These are phyloP conservation scores for Medicago arabica DNA, from an alignment of 306 rosid species.

Conservation along the genomic window DNA sequence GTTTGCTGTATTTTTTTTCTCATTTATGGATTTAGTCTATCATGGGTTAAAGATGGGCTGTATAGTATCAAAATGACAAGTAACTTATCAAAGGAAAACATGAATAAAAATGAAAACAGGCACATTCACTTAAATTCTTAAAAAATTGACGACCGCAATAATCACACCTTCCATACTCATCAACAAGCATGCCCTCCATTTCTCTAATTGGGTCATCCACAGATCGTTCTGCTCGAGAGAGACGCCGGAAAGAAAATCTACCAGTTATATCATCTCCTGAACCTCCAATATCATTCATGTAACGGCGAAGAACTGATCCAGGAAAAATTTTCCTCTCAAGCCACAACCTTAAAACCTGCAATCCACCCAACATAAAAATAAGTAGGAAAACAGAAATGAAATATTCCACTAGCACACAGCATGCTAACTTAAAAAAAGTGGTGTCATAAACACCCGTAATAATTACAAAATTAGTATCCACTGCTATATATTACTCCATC, in stretches of 20 bases:
- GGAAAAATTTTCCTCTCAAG: constrained; percentile 95
- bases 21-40: constrained; percentile 8
- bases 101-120: constrained; percentile 8
- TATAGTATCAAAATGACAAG: constrained; percentile 1
- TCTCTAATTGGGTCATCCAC: constrained; percentile 98
- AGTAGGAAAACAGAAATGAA: constrained; percentile 8
- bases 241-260: constrained; percentile 81
- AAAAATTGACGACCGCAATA: constrained; percentile 34
- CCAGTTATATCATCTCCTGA: constrained; percentile 73
- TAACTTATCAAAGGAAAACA: constrained; percentile 6
- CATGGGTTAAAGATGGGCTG: constrained; percentile 9
- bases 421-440: neutral
- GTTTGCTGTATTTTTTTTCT: neutral
- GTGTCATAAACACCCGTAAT: constrained; percentile 4
- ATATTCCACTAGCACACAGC: constrained; percentile 6
- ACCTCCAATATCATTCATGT: constrained; percentile 88
- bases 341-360: constrained; percentile 92
- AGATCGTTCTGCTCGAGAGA: constrained; percentile 93
- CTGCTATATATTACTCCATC: neutral
- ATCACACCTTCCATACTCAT: constrained; percentile 98
- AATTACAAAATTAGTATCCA: constrained; percentile 16
- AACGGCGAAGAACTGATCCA: constrained; percentile 82
- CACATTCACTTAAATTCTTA: constrained; percentile 29
- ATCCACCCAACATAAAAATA: constrained; percentile 16
- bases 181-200: constrained; percentile 99